phyloP scores from a whole-genome alignment of 805 yeast species.

The Barnettozyma pratensis region DNA sequence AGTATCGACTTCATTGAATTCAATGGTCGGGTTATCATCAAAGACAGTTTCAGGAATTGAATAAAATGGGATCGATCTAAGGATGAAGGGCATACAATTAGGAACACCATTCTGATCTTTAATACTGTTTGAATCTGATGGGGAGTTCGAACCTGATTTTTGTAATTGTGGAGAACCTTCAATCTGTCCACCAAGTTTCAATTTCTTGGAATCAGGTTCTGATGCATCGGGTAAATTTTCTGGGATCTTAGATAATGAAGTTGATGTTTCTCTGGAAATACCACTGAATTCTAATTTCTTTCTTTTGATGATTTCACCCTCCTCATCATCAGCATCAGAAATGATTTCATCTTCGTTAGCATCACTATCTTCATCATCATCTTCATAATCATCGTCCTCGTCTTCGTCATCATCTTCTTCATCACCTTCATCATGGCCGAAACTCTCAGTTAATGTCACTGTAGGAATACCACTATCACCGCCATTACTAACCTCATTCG shows the following conservation, averaged over 20 bases:
- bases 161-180: slow-evolving; percentile 6
- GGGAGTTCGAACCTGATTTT: slow-evolving; percentile 1
- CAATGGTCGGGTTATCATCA: slow-evolving; percentile 30
- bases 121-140: slow-evolving; percentile 8
- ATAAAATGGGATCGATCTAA: slow-evolving; percentile 57
- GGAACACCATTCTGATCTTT: slow-evolving; percentile 40
- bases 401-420: slow-evolving; percentile 19
- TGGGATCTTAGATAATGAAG: neutral
- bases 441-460: slow-evolving; percentile 9
- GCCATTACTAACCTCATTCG: slow-evolving; percentile 12
- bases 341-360: slow-evolving; percentile 5
- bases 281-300: neutral
- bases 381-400: slow-evolving; percentile 23
- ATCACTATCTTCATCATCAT: slow-evolving; percentile 19
- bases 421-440: slow-evolving; percentile 22
- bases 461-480: slow-evolving; percentile 21
- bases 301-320: too few relatives aligned
- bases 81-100: slow-evolving; percentile 62
- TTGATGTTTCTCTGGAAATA: neutral
- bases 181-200: slow-evolving; percentile 3
- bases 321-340: neutral
- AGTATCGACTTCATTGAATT: slow-evolving; percentile 14
- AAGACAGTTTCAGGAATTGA: slow-evolving; percentile 55
- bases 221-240: slow-evolving; percentile 8
- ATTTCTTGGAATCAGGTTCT: slow-evolving; percentile 18